A percentile compares a stretch with the other conserved stretches of the same genome.
phyloP scores from a whole-genome alignment of 257 asterid genomes.

The Jasminum sambac region DNA sequence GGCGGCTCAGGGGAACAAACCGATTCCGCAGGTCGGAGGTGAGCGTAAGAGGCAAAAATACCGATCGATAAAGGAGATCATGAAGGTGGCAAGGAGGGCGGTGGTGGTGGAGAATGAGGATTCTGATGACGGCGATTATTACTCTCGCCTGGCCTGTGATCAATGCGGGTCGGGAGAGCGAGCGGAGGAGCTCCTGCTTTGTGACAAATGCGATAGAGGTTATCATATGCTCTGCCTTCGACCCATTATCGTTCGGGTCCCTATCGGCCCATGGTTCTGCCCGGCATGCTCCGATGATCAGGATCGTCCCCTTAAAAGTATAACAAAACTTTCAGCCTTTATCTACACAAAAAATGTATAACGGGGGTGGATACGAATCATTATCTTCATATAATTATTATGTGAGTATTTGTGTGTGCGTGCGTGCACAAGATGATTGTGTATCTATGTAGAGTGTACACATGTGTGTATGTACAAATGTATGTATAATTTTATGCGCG shows the following conservation, averaged over 20 bases:
- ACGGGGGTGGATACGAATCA: slow-evolving; percentile 1
- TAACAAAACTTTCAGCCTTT: slow-evolving; percentile 24
- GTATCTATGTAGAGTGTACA: not conserved
- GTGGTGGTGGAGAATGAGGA: slow-evolving; percentile 23
- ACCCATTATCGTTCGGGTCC: slow-evolving; percentile 74
- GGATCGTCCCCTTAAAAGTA: slow-evolving; percentile 57
- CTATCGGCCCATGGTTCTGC: slow-evolving; percentile 78
- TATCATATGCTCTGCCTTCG: slow-evolving; percentile 73
- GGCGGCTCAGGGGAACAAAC: slow-evolving; percentile 30
- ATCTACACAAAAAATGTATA: not conserved
- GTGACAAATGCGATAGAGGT: slow-evolving; percentile 76
- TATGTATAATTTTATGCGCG: not conserved
- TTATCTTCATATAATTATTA: not conserved
- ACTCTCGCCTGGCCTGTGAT: slow-evolving; percentile 46
- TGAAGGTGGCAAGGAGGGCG: slow-evolving; percentile 53
- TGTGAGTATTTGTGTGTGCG: not conserved
- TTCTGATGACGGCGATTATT: slow-evolving; percentile 25
- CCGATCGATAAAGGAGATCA: slow-evolving; percentile 51
- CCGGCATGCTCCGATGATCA: slow-evolving; percentile 54
- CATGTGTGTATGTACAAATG: not conserved
- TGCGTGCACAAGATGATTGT: not conserved
- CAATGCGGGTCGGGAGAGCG: slow-evolving; percentile 77
- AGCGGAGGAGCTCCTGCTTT: slow-evolving; percentile 59
- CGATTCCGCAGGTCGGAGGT: slow-evolving; percentile 20
- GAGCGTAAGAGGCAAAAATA: slow-evolving; percentile 31